Percentiles rank a stretch among this genome's conserved stretches.
phyloP scores from a whole-genome alignment of 2,329 filamentous ascomycete species.

The Decorospora gaudefroyi region DNA sequence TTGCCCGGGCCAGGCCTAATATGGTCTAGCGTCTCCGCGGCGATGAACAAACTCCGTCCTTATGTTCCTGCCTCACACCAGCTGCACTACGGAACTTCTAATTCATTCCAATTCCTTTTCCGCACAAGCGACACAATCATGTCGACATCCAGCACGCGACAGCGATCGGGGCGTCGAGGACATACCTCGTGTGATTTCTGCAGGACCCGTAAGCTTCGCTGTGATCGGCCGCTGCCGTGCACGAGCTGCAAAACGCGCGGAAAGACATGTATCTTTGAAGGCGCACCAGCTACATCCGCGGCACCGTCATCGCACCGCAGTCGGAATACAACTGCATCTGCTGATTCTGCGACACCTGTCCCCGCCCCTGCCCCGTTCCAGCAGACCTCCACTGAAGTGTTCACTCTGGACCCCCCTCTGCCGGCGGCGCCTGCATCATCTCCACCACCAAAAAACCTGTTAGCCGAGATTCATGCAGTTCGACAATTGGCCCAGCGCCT shows the following conservation, averaged over 20 bases:
- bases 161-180: constrained; percentile 13
- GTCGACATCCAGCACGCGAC: background rate
- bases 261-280: constrained; percentile 23
- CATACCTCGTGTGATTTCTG: constrained; percentile 35
- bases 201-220: constrained; percentile 35
- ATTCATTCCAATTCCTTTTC: background rate
- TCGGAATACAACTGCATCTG: background rate
- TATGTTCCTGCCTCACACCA: background rate
- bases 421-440: background rate
- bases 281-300: too few relatives aligned
- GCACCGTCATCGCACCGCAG: background rate
- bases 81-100: background rate
- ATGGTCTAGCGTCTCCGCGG: background rate
- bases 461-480: background rate
- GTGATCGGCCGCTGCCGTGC: constrained; percentile 32
- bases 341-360: background rate
- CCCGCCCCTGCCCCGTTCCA: background rate
- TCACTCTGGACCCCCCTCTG: background rate
- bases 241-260: constrained; percentile 33
- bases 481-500: background rate
- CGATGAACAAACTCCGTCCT: background rate
- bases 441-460: too few relatives aligned
- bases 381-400: background rate
- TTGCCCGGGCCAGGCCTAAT: background rate
- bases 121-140: background rate